These are phyloP conservation scores for Suhomyces bokatorum DNA, from an alignment of 1,139 yeast genomes.

Conservation along the genomic window DNA sequence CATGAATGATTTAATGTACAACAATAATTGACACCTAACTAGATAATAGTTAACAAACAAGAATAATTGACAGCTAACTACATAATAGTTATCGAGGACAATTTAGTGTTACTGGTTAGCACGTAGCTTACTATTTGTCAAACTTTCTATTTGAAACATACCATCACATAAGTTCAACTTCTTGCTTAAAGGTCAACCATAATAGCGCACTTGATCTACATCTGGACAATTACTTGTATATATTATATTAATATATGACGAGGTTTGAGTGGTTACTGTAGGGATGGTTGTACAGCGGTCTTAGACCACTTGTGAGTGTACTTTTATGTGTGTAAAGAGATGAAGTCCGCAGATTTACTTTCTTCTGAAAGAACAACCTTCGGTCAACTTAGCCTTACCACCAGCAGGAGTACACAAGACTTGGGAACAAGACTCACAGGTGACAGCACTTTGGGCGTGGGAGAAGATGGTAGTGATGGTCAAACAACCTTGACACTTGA, in stretches of 20 bases:
- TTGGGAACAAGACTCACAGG: conserved; percentile 98
- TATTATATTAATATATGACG: conserved; percentile 10
- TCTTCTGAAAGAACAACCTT: conserved; percentile 99
- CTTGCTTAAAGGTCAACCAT: no score
- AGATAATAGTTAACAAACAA: no score
- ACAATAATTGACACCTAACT: no score
- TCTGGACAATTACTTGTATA: conserved; percentile 5
- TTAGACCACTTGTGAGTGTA: conserved; percentile 6
- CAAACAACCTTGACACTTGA: conserved; percentile 98
- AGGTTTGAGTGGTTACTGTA: conserved; percentile 9
- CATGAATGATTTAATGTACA: no score
- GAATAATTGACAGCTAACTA: no score
- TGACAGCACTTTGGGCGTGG: conserved; percentile 99
- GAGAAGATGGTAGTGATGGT: conserved; percentile 99
- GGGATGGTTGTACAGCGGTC: conserved; percentile 9
- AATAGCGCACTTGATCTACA: no score
- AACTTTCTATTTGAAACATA: no score
- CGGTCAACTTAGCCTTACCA: conserved; percentile 99
- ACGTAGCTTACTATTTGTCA: no score
- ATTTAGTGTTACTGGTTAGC: no score
- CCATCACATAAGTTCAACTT: no score
- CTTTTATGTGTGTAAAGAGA: conserved; percentile 9
- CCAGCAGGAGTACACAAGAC: conserved; percentile 99
- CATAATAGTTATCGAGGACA: no score
- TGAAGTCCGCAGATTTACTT: conserved; percentile 56